Evolutionary conservation across 2,329 filamentous ascomycete genomes (phyloP).

Genomic region (Fusarium musae): DNA sequence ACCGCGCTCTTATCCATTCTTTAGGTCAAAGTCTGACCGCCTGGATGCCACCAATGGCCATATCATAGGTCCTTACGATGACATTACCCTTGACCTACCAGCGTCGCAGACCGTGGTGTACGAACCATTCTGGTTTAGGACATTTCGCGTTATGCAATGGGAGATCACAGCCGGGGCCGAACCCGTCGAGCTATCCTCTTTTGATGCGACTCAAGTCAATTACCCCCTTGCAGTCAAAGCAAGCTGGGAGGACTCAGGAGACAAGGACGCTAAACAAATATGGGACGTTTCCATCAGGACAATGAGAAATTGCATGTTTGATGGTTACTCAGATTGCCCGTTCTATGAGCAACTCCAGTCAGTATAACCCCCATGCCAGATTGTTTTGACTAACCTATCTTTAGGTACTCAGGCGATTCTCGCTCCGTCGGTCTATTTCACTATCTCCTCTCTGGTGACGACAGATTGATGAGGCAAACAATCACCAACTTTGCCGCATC

Average conservation of each 20-base stretch:
- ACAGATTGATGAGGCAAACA: neutral
- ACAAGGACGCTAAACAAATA: neutral
- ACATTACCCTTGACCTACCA: neutral
- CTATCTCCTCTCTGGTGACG: neutral
- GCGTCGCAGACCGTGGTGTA: neutral
- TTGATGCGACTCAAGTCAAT: neutral
- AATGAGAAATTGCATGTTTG: neutral
- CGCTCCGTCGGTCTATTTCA: neutral
- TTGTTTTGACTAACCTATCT: neutral
- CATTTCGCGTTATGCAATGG: neutral
- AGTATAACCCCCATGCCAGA: fast-evolving
- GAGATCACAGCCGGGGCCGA: neutral
- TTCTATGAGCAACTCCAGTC: conserved; percentile 8
- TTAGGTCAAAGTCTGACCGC: neutral
- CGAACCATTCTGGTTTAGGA: neutral
- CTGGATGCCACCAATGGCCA: neutral
- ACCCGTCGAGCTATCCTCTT: fast-evolving
- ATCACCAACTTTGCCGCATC: neutral
- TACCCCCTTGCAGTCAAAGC: neutral
- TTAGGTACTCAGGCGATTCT: neutral
- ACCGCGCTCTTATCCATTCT: neutral
- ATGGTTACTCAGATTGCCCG: neutral
- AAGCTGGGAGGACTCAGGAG: neutral
- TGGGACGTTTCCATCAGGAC: neutral
- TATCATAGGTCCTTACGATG: neutral